Evolutionary conservation across 1,139 yeast genomes (phyloP).

Genomic region (Suhomyces coccinellae): DNA sequence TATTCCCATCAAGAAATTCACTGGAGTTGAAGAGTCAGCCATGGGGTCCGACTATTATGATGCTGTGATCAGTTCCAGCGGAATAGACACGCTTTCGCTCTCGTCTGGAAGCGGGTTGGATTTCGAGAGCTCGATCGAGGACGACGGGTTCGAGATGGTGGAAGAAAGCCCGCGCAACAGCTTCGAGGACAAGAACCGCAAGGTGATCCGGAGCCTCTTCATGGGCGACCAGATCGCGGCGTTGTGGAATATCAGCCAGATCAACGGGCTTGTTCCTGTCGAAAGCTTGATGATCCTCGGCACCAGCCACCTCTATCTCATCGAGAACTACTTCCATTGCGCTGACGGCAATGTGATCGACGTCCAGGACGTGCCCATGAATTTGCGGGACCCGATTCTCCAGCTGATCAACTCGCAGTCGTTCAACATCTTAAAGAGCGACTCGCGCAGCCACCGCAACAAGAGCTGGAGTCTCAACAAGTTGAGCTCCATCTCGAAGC

Average conservation of each 20-base stretch:
- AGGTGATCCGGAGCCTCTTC: constrained; percentile 64
- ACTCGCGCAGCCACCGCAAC: constrained; percentile 41
- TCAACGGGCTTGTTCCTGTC: constrained; percentile 68
- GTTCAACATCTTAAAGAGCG: constrained; percentile 20
- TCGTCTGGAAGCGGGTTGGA: constrained; percentile 19
- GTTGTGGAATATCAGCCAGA: constrained; percentile 74
- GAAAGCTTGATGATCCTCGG: constrained; percentile 78
- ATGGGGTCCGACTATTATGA: constrained; percentile 6
- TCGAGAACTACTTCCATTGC: constrained; percentile 66
- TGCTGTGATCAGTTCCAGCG: constrained; percentile 14
- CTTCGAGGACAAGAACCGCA: constrained; percentile 70
- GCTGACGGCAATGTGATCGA: constrained; percentile 64
- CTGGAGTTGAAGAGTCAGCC: constrained; percentile 7
- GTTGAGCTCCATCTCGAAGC: constrained; percentile 62
- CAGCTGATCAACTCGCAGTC: constrained; percentile 51
- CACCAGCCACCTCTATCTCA: constrained; percentile 58
- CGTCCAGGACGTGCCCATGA: constrained; percentile 61
- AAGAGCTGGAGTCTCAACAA: constrained; percentile 58
- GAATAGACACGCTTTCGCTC: constrained; percentile 30
- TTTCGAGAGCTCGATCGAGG: constrained; percentile 19
- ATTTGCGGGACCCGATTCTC: constrained; percentile 64
- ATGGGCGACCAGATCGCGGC: constrained; percentile 70
- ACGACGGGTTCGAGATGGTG: constrained; percentile 46
- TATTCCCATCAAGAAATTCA: constrained; percentile 37
- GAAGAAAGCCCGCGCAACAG: constrained; percentile 33